These are phyloP conservation scores for Globisporangium cylindrosporum DNA, from an alignment of 352 stramenopile genomes.

Conservation along the genomic window DNA sequence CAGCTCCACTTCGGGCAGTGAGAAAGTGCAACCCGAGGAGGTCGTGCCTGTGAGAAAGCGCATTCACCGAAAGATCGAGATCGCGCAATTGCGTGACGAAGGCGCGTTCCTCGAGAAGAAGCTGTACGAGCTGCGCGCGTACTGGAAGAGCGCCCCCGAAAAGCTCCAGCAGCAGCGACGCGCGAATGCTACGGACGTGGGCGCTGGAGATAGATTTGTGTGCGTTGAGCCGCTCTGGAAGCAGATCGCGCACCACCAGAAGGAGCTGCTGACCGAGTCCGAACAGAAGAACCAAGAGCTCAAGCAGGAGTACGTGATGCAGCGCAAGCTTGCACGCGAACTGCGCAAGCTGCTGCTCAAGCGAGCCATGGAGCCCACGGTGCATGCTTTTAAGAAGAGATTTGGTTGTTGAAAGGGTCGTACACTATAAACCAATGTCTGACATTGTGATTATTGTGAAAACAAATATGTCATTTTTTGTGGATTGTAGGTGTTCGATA, in stretches of 20 bases:
- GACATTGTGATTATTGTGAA: background rate
- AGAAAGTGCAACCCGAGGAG: background rate
- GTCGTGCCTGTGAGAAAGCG: background rate
- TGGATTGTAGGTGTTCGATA: background rate
- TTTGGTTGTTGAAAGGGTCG: background rate
- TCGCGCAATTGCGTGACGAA: conserved; percentile 4
- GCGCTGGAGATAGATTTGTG: background rate
- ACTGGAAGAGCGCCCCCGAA: background rate
- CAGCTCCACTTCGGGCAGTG: background rate
- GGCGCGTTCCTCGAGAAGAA: background rate
- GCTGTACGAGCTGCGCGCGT: conserved; percentile 7
- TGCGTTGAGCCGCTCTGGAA: background rate
- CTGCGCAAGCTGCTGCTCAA: conserved; percentile 12
- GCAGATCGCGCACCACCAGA: background rate
- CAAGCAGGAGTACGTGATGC: background rate
- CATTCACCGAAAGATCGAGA: conserved; percentile 1
- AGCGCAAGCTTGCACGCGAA: background rate
- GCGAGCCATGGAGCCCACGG: conserved; percentile 6
- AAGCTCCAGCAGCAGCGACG: background rate
- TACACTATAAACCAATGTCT: background rate
- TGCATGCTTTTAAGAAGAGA: background rate
- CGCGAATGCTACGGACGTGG: background rate
- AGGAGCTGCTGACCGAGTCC: background rate
- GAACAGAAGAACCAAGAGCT: background rate
- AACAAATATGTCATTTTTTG: background rate